Evolutionary conservation across 1,139 yeast genomes (phyloP).

Genomic region (Geotrichum klebahnii): DNA sequence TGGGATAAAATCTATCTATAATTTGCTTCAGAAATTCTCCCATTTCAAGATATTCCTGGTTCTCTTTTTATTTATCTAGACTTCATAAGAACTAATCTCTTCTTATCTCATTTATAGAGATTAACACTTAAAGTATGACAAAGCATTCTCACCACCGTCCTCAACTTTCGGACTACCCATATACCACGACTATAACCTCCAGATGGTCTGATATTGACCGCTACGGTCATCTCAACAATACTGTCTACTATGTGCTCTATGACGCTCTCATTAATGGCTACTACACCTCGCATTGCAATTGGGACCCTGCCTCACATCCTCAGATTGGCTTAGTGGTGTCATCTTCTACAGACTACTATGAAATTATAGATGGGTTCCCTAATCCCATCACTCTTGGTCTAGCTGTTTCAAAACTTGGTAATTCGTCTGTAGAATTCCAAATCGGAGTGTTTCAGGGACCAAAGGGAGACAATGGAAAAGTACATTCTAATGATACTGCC

Average conservation of each 20-base stretch:
- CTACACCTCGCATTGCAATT: conserved; percentile 32
- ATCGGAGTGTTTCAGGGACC: conserved; percentile 35
- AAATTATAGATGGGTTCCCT: conserved; percentile 35
- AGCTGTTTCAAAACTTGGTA: conserved; percentile 32
- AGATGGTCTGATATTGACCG: conserved; percentile 37
- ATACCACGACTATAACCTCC: conserved; percentile 26
- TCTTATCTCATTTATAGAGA: too few species aligned
- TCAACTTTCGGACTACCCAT: conserved; percentile 28
- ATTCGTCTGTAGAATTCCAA: conserved; percentile 34
- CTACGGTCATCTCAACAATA: conserved; percentile 37
- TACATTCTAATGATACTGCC: conserved; percentile 21
- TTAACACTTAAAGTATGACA: background rate
- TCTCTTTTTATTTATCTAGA: too few species aligned
- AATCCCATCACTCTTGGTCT: conserved; percentile 33
- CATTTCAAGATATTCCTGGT: too few species aligned
- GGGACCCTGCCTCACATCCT: conserved; percentile 25
- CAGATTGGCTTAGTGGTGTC: conserved; percentile 35
- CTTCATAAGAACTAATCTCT: too few species aligned
- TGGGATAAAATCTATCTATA: too few species aligned
- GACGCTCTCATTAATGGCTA: conserved; percentile 34
- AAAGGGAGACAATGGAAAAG: conserved; percentile 4
- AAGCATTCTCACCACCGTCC: conserved; percentile 21
- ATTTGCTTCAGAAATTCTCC: too few species aligned
- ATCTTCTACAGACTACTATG: conserved; percentile 33
- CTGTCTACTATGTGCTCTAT: conserved; percentile 35